Percentiles rank a stretch among this genome's conserved stretches.
These are phyloP conservation scores for Xenoacremonium recifei DNA, from an alignment of 2,329 filamentous ascomycete genomes.

Conservation along the genomic window DNA sequence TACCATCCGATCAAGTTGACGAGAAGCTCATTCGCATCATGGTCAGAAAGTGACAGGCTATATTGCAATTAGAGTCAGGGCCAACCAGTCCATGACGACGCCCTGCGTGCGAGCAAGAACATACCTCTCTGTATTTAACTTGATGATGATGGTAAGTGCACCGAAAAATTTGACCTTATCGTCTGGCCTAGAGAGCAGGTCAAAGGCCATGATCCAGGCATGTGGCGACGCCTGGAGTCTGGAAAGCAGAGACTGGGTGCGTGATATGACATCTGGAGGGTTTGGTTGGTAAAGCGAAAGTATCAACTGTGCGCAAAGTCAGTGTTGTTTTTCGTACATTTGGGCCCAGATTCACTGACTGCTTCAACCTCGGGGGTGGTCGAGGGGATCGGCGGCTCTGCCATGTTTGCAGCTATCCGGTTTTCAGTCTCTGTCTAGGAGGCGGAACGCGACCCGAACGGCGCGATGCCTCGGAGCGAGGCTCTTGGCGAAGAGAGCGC, in stretches of 20 bases:
- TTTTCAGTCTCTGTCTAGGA: too few relatives aligned
- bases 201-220: constrained; percentile 84
- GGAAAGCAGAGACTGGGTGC: constrained; percentile 72
- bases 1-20: constrained; percentile 63
- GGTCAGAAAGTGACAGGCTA: constrained; percentile 51
- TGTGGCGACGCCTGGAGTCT: constrained; percentile 73
- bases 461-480: too few relatives aligned
- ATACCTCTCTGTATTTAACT: constrained; percentile 87
- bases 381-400: constrained; percentile 13
- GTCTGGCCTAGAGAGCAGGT: constrained; percentile 65
- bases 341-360: constrained; percentile 7
- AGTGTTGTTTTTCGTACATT: constrained; percentile 5
- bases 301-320: constrained; percentile 39
- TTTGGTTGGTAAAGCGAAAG: constrained; percentile 54
- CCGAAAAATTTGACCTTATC: constrained; percentile 88
- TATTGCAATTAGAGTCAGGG: not conserved
- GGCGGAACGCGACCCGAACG: too few relatives aligned
- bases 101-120: constrained; percentile 15
- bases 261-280: constrained; percentile 44
- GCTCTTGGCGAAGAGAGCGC: too few relatives aligned
- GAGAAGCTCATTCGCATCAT: constrained; percentile 59
- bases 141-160: constrained; percentile 88
- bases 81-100: not conserved
- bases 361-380: constrained; percentile 18
- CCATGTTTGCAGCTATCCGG: constrained; percentile 9